These are phyloP conservation scores for Leccinum subtestaceum DNA, from an alignment of 768 basidiomycete species.

Conservation along the genomic window DNA sequence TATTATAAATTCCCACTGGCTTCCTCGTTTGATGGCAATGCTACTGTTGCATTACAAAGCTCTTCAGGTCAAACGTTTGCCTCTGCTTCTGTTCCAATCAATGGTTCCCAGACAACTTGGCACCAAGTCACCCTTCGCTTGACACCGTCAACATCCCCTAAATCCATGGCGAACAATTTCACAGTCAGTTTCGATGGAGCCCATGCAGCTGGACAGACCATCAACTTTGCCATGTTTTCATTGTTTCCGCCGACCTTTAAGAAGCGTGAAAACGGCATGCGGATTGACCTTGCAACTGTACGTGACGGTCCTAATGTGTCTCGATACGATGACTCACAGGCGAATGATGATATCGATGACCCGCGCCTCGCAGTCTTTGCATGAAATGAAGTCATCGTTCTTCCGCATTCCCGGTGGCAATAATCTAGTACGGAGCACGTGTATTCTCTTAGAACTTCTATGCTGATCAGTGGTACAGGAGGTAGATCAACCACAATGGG, in stretches of 20 bases:
- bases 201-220: slow-evolving; percentile 37
- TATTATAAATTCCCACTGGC: slow-evolving; percentile 50
- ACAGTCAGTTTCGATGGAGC: slow-evolving; percentile 47
- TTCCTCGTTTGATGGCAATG: slow-evolving; percentile 37
- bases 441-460: slow-evolving; percentile 17
- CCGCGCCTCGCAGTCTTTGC: slow-evolving; percentile 39
- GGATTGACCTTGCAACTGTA: too few relatives aligned
- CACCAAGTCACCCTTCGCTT: slow-evolving; percentile 42
- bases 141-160: slow-evolving; percentile 38
- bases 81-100: slow-evolving; percentile 35
- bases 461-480: slow-evolving; percentile 33
- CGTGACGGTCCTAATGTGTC: neutral
- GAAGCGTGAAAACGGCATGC: too few relatives aligned
- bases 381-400: slow-evolving; percentile 53
- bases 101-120: slow-evolving; percentile 47
- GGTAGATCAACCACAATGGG: slow-evolving; percentile 25
- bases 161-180: slow-evolving; percentile 48
- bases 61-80: slow-evolving; percentile 42
- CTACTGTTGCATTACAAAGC: slow-evolving; percentile 47
- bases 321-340: neutral
- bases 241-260: slow-evolving; percentile 18
- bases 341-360: neutral
- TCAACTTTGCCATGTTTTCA: slow-evolving; percentile 58
- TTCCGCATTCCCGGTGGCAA: slow-evolving; percentile 69
- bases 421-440: slow-evolving; percentile 45